phyloP scores from a whole-genome alignment of 345 rosid genomes.

The Camelina sativa region DNA sequence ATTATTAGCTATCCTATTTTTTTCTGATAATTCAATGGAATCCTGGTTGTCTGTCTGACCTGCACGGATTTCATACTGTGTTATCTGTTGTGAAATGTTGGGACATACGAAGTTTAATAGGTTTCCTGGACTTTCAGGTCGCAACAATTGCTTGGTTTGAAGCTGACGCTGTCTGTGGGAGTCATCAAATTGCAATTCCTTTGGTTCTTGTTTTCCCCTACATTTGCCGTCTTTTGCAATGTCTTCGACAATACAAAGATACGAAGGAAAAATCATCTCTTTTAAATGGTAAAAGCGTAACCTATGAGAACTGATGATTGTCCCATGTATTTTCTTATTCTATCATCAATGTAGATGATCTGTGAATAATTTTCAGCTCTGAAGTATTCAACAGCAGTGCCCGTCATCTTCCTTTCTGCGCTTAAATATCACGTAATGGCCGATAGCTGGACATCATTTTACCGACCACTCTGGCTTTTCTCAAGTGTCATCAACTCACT shows the following conservation, averaged over 20 bases:
- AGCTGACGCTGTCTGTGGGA: constrained; percentile 96
- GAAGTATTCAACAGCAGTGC: constrained; percentile 95
- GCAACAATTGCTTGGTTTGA: constrained; percentile 99
- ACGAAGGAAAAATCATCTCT: constrained; percentile 82
- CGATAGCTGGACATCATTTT: constrained; percentile 77
- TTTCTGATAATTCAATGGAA: constrained; percentile 6
- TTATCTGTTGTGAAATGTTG: constrained; percentile 8
- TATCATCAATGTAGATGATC: neutral
- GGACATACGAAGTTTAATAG: constrained; percentile 5
- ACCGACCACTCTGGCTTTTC: constrained; percentile 95
- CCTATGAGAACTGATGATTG: neutral
- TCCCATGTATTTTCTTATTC: neutral
- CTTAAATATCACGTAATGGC: constrained; percentile 87
- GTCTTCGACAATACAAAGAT: constrained; percentile 93
- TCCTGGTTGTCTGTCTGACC: constrained; percentile 13
- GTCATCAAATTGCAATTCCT: constrained; percentile 91
- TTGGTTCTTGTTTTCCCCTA: constrained; percentile 89
- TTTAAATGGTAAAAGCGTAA: constrained; percentile 65
- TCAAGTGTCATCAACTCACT: constrained; percentile 86
- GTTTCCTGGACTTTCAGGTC: constrained; percentile 58
- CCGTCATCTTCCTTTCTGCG: constrained; percentile 94
- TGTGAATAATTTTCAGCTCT: constrained; percentile 67
- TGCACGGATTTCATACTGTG: neutral
- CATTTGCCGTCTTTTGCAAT: constrained; percentile 83
- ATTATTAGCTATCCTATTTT: neutral